Conservation (phyloP, 345 rosid species). For the Garcia nutans region DNA sequence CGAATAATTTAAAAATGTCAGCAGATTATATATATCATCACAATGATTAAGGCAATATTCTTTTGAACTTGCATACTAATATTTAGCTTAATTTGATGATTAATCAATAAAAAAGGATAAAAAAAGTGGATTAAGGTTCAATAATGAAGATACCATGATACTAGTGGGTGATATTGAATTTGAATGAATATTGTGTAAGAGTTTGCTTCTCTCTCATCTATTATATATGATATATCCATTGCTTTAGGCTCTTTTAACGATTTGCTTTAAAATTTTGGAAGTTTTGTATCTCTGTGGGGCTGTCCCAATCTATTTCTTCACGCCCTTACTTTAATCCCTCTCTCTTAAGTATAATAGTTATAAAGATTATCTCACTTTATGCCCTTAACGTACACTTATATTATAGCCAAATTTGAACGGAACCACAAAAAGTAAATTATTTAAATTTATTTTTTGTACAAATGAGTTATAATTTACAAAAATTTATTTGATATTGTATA, state of each 20-base stretch:
- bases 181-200: not conserved
- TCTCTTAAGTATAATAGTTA: not conserved
- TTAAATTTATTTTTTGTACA: too few relatives aligned
- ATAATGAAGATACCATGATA: not conserved
- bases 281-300: conserved; percentile 11
- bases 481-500: too few relatives aligned
- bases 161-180: not conserved
- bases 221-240: conserved; percentile 21
- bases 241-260: not conserved
- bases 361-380: not conserved
- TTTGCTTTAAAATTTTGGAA: conserved; percentile 19
- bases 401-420: too few relatives aligned
- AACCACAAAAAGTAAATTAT: too few relatives aligned
- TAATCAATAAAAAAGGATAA: conserved; percentile 7
- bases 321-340: conserved; percentile 22
- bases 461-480: too few relatives aligned
- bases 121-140: not conserved
- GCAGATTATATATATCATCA: not conserved
- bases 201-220: conserved; percentile 39
- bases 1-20: not conserved
- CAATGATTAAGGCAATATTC: conserved; percentile 24
- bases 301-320: conserved; percentile 15
- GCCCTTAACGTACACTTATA: not conserved
- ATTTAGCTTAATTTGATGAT: too few relatives aligned
- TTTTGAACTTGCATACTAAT: not conserved